A percentile compares a stretch with the other conserved stretches of the same genome.
Conservation (phyloP, 2,329 filamentous ascomycete genomes). For the Kalmusia sp. region DNA sequence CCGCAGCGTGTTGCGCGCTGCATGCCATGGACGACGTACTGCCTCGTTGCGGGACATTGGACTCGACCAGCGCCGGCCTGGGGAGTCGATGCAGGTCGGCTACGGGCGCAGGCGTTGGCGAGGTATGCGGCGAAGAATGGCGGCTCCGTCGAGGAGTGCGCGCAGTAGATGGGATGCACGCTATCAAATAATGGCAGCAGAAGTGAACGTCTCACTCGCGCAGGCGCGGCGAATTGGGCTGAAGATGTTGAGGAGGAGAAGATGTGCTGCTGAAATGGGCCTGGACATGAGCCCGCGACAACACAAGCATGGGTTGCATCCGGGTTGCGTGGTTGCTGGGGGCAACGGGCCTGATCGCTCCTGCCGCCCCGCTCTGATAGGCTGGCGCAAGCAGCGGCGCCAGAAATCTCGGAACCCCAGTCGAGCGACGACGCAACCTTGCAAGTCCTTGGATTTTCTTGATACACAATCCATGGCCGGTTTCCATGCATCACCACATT, state of each 20-base stretch:
- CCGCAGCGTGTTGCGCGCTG: neutral
- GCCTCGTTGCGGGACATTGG: slow-evolving; percentile 51
- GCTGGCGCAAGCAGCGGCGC: slow-evolving; percentile 4
- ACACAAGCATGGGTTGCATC: slow-evolving; percentile 31
- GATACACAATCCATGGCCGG: neutral
- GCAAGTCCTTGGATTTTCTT: neutral
- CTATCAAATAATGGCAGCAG: slow-evolving; percentile 22
- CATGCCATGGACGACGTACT: slow-evolving; percentile 31
- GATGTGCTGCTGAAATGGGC: slow-evolving; percentile 30
- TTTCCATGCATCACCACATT: neutral
- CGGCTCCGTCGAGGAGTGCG: slow-evolving; percentile 34
- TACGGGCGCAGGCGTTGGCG: slow-evolving; percentile 22
- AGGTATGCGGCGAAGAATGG: slow-evolving; percentile 45
- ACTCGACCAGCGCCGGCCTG: slow-evolving; percentile 15
- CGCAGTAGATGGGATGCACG: slow-evolving; percentile 23
- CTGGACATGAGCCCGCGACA: slow-evolving; percentile 27
- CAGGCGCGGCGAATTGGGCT: slow-evolving; percentile 32
- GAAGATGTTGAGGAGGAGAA: slow-evolving; percentile 35
- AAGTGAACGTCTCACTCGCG: slow-evolving; percentile 36
- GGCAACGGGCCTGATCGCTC: slow-evolving; percentile 11
- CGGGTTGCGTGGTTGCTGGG: slow-evolving; percentile 24
- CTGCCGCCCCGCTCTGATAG: slow-evolving; percentile 12
- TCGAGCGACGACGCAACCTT: neutral
- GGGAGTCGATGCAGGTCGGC: slow-evolving; percentile 31
- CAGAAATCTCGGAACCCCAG: slow-evolving; percentile 10